Evolutionary conservation across 1,139 yeast genomes (phyloP).

Genomic region (Geotrichum carabidarum): DNA sequence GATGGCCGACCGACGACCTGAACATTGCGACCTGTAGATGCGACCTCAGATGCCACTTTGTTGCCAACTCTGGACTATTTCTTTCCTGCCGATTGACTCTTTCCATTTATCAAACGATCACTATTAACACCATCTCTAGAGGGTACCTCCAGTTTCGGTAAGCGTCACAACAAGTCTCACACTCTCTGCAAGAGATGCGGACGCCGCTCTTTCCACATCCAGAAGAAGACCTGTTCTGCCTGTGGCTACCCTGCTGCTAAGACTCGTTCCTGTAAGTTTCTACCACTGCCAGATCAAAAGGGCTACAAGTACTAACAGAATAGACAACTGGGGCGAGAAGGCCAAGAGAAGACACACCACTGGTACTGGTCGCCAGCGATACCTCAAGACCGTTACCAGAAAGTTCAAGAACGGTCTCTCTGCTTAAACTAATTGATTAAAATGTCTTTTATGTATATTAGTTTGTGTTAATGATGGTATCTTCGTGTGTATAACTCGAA

Average conservation of each 20-base stretch:
- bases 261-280: constrained; percentile 54
- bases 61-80: too few relatives aligned
- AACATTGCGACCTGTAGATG: not conserved
- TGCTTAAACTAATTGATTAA: constrained; percentile 53
- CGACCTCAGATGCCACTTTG: too few relatives aligned
- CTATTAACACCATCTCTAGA: constrained; percentile 44
- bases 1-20: not conserved
- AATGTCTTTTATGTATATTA: not conserved
- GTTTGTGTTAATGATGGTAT: constrained; percentile 5
- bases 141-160: constrained; percentile 99
- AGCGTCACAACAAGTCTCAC: constrained; percentile 99
- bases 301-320: not conserved
- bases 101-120: not conserved
- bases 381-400: constrained; percentile 95
- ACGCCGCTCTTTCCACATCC: constrained; percentile 96
- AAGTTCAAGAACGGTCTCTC: constrained; percentile 99
- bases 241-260: constrained; percentile 99
- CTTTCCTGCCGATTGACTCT: not conserved
- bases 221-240: constrained; percentile 97
- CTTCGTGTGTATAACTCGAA: not conserved
- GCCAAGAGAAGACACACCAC: constrained; percentile 76
- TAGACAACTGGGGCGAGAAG: constrained; percentile 97
- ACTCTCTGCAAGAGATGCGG: constrained; percentile 99
- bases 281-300: not conserved
- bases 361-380: constrained; percentile 99